Conservation (phyloP, 805 yeast species). For the Komagataella ulmi region DNA sequence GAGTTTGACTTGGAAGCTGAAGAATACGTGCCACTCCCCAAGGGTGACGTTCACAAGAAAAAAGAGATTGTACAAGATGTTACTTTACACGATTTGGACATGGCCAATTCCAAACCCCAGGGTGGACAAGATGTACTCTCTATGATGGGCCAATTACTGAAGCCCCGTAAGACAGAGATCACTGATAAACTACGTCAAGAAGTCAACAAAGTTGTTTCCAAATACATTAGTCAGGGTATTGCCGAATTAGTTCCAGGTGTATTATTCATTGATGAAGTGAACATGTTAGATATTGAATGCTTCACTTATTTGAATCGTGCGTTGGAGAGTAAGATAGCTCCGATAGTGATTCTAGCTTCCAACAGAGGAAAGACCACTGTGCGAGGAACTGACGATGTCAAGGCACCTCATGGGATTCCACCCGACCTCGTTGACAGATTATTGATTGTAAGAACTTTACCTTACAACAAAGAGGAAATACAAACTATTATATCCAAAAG, state of each 20-base stretch:
- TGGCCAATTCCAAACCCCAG: constrained; percentile 89
- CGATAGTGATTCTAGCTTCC: constrained; percentile 90
- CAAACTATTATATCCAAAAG: constrained; percentile 72
- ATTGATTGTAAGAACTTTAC: constrained; percentile 81
- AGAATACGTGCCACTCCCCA: constrained; percentile 96
- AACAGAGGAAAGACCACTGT: constrained; percentile 89
- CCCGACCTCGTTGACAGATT: constrained; percentile 87
- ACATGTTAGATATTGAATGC: constrained; percentile 95
- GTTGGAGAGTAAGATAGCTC: constrained; percentile 82
- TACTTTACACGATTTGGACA: constrained; percentile 89
- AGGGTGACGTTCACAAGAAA: constrained; percentile 97
- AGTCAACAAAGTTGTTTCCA: constrained; percentile 89
- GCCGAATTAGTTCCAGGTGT: constrained; percentile 98
- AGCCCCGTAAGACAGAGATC: constrained; percentile 92
- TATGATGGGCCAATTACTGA: constrained; percentile 93
- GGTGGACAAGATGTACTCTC: constrained; percentile 96
- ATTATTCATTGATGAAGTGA: constrained; percentile 92
- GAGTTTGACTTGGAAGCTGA: constrained; percentile 98
- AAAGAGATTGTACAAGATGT: constrained; percentile 97
- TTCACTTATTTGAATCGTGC: constrained; percentile 92
- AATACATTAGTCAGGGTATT: constrained; percentile 94
- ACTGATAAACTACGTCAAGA: constrained; percentile 91
- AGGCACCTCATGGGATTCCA: constrained; percentile 94
- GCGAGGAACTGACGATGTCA: constrained; percentile 76
- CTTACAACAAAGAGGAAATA: constrained; percentile 79